A percentile compares a stretch with the other conserved stretches of the same genome.
Conservation (phyloP, 176 grass and related monocot genomes). For the Musa itinerans region DNA sequence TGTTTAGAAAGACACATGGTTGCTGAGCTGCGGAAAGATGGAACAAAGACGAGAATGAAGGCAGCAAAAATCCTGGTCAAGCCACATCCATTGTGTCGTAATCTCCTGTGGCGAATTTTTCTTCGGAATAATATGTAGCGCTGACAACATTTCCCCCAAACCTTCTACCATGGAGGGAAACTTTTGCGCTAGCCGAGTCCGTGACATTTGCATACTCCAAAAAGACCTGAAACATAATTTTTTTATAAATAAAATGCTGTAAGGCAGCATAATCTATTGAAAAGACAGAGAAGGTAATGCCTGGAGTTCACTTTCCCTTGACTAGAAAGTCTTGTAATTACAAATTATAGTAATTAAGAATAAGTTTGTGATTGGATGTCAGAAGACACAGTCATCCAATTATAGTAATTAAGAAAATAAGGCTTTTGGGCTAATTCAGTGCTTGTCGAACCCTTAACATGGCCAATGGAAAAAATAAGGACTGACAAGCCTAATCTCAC, state of each 20-base stretch:
- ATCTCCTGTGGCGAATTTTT: constrained; percentile 19
- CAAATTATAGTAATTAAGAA: no score
- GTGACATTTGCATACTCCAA: constrained; percentile 12
- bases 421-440: no score
- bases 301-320: no score
- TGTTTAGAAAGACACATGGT: no score
- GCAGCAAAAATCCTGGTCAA: background rate
- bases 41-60: background rate
- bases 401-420: no score
- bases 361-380: no score
- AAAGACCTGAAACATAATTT: constrained; percentile 16
- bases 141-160: constrained; percentile 6
- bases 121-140: constrained; percentile 21
- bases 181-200: constrained; percentile 19
- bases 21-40: background rate
- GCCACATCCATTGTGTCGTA: background rate
- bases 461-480: no score
- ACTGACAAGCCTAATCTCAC: no score
- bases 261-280: background rate
- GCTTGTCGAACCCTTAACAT: no score
- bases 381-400: no score
- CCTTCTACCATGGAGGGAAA: constrained; percentile 24
- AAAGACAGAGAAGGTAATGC: background rate
- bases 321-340: no score
- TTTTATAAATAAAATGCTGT: background rate